phyloP scores from a whole-genome alignment of 2,329 filamentous ascomycete genomes.

The Microascus cirrosus region DNA sequence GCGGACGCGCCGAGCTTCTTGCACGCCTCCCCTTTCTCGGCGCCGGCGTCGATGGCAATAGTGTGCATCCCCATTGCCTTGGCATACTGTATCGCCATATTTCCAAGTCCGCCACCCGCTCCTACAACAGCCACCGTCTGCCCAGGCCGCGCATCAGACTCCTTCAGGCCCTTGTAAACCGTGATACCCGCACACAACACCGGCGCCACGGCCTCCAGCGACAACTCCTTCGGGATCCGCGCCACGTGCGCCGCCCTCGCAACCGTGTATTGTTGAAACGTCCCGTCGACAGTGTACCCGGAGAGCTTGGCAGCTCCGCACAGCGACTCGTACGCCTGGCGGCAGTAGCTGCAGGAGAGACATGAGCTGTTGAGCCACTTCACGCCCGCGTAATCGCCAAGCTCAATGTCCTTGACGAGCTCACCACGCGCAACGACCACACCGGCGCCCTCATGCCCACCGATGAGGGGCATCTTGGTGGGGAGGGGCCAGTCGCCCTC shows the following conservation, averaged over 20 bases:
- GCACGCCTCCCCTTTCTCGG: constrained; percentile 67
- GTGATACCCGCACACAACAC: constrained; percentile 79
- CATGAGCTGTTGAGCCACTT: constrained; percentile 92
- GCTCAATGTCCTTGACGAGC: constrained; percentile 64
- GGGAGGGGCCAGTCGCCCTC: constrained; percentile 81
- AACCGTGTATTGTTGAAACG: constrained; percentile 87
- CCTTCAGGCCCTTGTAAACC: constrained; percentile 86
- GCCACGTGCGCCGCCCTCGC: constrained; percentile 80
- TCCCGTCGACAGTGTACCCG: constrained; percentile 86
- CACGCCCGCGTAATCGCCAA: constrained; percentile 80
- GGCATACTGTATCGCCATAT: constrained; percentile 74
- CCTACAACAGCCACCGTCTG: constrained; percentile 77
- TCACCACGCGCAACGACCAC: constrained; percentile 70
- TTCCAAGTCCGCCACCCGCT: constrained; percentile 73
- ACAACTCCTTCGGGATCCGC: constrained; percentile 64
- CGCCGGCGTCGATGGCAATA: constrained; percentile 74
- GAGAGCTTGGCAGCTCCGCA: constrained; percentile 67
- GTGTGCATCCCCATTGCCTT: constrained; percentile 77
- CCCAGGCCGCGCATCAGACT: constrained; percentile 62
- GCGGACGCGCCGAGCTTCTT: constrained; percentile 56
- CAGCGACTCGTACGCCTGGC: constrained; percentile 69
- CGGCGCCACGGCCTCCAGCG: constrained; percentile 67
- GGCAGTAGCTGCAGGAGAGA: constrained; percentile 74
- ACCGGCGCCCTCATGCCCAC: constrained; percentile 71
- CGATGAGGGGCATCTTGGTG: constrained; percentile 77